Evolutionary conservation across 129 eudicot genomes (phyloP).

Genomic region (Gnaphalium uliginosum): DNA sequence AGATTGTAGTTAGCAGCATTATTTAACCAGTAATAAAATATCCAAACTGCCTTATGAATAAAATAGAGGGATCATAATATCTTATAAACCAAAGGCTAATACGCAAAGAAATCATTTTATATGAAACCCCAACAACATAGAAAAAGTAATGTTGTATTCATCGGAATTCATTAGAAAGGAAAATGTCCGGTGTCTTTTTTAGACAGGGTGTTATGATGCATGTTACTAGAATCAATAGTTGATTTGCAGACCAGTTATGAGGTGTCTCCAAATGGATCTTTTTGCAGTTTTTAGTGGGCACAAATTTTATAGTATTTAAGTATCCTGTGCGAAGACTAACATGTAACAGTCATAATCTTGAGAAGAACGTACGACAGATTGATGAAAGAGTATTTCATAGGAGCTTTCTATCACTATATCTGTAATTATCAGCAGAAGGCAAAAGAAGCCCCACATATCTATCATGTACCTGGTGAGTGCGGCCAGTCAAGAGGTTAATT

Average conservation of each 20-base stretch:
- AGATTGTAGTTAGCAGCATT: no score
- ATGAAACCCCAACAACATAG: neutral
- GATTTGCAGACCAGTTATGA: neutral
- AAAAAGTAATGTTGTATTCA: neutral
- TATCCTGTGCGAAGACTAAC: neutral
- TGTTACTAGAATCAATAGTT: neutral
- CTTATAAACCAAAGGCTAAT: neutral
- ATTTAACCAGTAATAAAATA: no score
- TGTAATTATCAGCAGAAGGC: neutral
- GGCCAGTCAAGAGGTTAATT: constrained; percentile 87
- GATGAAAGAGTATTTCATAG: neutral
- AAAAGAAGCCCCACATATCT: neutral
- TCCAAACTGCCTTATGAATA: neutral
- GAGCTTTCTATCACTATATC: neutral
- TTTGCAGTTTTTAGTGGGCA: neutral
- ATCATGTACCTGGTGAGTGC: constrained; percentile 86
- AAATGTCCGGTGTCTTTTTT: neutral
- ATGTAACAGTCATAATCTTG: neutral
- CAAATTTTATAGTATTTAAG: neutral
- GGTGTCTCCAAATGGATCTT: neutral
- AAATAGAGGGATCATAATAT: neutral
- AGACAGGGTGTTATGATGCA: neutral
- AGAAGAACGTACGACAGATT: constrained; percentile 5
- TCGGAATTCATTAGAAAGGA: neutral
- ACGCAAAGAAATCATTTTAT: neutral